Conservation (phyloP, 1,139 yeast genomes). For the Geotrichum candidum region DNA sequence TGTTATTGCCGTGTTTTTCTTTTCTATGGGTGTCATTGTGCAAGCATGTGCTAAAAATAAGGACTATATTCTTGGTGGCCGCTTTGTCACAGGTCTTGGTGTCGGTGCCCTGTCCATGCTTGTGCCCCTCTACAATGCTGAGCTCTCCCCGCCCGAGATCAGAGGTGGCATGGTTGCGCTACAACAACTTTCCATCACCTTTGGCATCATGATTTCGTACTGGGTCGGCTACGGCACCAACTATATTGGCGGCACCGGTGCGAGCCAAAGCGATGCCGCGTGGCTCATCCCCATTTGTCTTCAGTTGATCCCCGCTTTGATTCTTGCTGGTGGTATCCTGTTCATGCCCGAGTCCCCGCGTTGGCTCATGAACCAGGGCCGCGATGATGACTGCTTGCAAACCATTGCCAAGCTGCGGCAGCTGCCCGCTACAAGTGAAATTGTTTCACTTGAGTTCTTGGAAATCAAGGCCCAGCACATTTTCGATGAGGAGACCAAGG, state of each 20-base stretch:
- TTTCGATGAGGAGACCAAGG: conserved; percentile 38
- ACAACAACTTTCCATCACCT: conserved; percentile 22
- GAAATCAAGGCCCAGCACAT: conserved; percentile 43
- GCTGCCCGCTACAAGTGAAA: conserved; percentile 23
- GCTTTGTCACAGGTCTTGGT: conserved; percentile 54
- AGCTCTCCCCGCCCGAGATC: conserved; percentile 49
- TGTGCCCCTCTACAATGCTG: conserved; percentile 55
- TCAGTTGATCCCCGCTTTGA: conserved; percentile 34
- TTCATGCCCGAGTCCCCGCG: conserved; percentile 47
- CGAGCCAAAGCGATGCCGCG: conserved; percentile 22
- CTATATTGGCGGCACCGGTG: conserved; percentile 40
- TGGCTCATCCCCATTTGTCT: conserved; percentile 30
- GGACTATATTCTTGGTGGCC: conserved; percentile 39
- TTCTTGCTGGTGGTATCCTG: conserved; percentile 27
- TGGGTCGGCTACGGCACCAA: conserved; percentile 78
- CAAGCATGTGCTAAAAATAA: conserved; percentile 25
- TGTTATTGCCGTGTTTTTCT: conserved; percentile 17
- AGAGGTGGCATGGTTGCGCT: conserved; percentile 65
- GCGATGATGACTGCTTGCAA: conserved; percentile 31
- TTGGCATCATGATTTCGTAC: conserved; percentile 65
- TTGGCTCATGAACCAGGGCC: conserved; percentile 47
- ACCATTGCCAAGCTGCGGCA: conserved; percentile 28
- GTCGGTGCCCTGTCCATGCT: conserved; percentile 58
- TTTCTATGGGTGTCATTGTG: conserved; percentile 23
- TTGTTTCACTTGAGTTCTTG: conserved; percentile 29